Base-by-base conservation (phyloP, 805 yeast genomes). In the Suhomyces pyralidae region DNA sequence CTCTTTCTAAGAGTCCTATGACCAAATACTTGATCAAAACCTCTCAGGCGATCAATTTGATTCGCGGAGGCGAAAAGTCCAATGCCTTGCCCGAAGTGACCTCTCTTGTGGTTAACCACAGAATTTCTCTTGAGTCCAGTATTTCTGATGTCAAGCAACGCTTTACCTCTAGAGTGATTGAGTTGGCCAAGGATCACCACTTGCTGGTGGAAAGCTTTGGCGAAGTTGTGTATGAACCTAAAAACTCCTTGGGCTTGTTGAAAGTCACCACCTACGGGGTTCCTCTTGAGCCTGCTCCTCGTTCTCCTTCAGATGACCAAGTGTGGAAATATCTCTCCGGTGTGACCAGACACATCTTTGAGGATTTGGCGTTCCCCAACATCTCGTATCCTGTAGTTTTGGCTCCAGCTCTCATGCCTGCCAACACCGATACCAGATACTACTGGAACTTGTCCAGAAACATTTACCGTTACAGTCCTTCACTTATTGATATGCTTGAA, bases 361-460 rank as follows among this genome's bases (percentile, higher is more conserved):
- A 85, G 64, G 85, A 84, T 40, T 63, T 78, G 53, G 74, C 74
- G 5, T 71, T 73, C 57, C 63, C 70, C 5, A 65, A 67, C n/a
- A 47, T 59, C 46, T 55, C 53, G n/a, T 61, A 64, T 28, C 72
- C 73, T 2, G 51, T 73, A 24, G 60, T 71, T n/a, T 58, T 66
- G 24, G 66, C 84, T 0, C 85, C 87, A 15, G 72, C 74, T 15
- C 62, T 82, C 22, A 76, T 79, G 70, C 71, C 85, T 7, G 87
- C 82, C 7, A 83, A 84, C 63, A 84, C 88, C 2, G 88, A 84
- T 64, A 82, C 88, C 10, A 75, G 77, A 56, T 71, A 79, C 58
- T 84, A 84, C 64, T 81, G 85, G 84, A 65, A 73, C 49, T 70
- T 84, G 61, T 74, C 85, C 14, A 70, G 68, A 50, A 75, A 82